Base-by-base conservation (phyloP, 2,329 filamentous ascomycete genomes). In the Neoarthrinium moseri region DNA sequence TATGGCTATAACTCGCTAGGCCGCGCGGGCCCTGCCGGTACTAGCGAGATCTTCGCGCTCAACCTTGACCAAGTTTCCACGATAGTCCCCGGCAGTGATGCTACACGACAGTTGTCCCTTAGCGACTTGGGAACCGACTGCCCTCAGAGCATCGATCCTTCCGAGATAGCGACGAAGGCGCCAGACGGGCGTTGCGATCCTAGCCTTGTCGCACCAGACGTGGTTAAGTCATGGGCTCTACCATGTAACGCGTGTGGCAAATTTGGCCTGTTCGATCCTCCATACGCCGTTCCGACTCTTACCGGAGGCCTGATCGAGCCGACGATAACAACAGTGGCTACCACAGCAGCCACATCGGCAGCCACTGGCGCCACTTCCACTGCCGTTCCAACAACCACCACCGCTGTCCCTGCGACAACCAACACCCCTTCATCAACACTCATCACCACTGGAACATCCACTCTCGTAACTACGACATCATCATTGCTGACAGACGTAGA, bases 191-290 rank as follows among this genome's bases (percentile, higher is more conserved):
- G 53, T 7, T 69, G 65, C 48, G 58, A 69, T 51, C 65, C 65
- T 11, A 56, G 60, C 39, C 61, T 69, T 6, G 56, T 58, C 1
- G 64, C 62, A 6, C 64, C 64, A 0, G 52, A 45, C 8, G 45
- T 51, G 27, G 56, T 69, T 39, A 58, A 57, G 13, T 51, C 51
- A 1, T 70, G 64, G 64, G 63, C 62, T 6, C 59, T 56, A 27
- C 67, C 66, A 2, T 66, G 64, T 47, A 60, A 60, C 43, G 61
- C 61, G 5, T 67, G 67, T 51, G 61, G 60, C 11, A 50, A 51
- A 5, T 62, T 68, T 49, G 68, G 68, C 3, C 55, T 70, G 4
- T 70, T 68, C 49, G 68, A 70, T 44, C 66, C 66, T 5, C 65
- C 66, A 7, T 68, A 67, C 52, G 66, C 67, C 15, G 57, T 70